Evolutionary conservation across 345 rosid species (phyloP), one percentile per base, ranked within the genome.

Genomic region (Litchi chinensis): DNA sequence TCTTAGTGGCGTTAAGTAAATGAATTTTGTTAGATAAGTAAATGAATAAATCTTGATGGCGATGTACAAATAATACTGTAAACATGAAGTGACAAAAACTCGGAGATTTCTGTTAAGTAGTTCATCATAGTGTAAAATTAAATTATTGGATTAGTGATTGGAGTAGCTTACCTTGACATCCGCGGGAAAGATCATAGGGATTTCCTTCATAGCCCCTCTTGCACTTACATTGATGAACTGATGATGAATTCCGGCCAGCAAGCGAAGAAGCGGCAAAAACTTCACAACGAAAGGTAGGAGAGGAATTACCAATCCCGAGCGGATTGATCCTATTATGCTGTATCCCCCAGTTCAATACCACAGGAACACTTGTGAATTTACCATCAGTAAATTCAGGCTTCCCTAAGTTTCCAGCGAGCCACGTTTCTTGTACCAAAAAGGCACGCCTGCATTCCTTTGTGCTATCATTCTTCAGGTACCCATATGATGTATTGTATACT

Each of bases 111-210:
- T 41, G 44, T 8, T 41, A 41, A 41, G 44, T 41, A 41, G 44
- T 41, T 41, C 44, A 41, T 1, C 6, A 41, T 41, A 41, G 4
- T 41, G 6, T 41, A 0, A 32, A 32, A 32, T 32, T 32, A 32
- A 32, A 32, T 32, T 32, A 41, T 41, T 41, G 44, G 59, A 16
- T 15, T 41, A 6, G 21, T 22, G 6, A 41, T 41, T 41, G 46
- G 18, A n/a, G 10, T 37, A 56, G 13, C 10, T 40, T 73, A 73
- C 76, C 66, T 39, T 6, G 52, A 40, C 76, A 59, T 57, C 76
- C 76, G 1, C 4, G 2, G 37, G 37, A 32, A 32, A 11, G 12
- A 13, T 57, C 11, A 57, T 73, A 57, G 4, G 76, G 76, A 39
- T 73, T 73, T 73, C 48, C 66, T 5, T 39, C 7, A 3, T 1